phyloP scores from a whole-genome alignment of 805 yeast species.

The Hanseniaspora thailandica region DNA sequence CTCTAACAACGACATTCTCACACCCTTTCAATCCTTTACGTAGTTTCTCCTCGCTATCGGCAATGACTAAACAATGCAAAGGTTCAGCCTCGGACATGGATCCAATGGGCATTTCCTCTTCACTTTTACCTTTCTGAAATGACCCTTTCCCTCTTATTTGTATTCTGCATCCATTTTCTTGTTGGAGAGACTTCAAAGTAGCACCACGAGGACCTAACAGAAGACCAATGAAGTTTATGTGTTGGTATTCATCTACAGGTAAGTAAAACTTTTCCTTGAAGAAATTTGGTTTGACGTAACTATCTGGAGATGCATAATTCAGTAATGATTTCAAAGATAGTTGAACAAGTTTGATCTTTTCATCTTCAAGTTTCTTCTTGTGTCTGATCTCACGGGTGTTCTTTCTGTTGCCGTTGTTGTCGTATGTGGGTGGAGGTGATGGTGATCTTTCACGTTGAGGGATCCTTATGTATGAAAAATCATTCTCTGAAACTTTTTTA shows the following conservation, averaged over 20 bases:
- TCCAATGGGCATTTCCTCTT: constrained; percentile 36
- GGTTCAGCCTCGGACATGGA: constrained; percentile 63
- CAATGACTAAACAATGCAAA: constrained; percentile 75
- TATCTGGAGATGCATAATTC: constrained; percentile 65
- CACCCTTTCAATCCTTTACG: constrained; percentile 64
- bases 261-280: constrained; percentile 72
- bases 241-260: constrained; percentile 80
- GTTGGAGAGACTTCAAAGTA: constrained; percentile 68
- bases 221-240: constrained; percentile 82
- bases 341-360: constrained; percentile 69
- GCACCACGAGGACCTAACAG: constrained; percentile 92
- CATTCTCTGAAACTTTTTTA: constrained; percentile 41
- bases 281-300: constrained; percentile 58
- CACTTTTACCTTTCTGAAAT: constrained; percentile 76
- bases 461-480: constrained; percentile 34
- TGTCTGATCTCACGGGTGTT: constrained; percentile 72
- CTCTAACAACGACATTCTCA: constrained; percentile 65
- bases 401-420: constrained; percentile 64
- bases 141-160: constrained; percentile 94
- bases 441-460: constrained; percentile 50
- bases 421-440: constrained; percentile 90
- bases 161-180: constrained; percentile 75
- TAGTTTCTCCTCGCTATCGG: constrained; percentile 68
- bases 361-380: constrained; percentile 54
- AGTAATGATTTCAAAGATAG: constrained; percentile 62